Base-by-base conservation (phyloP, 2,329 filamentous ascomycete genomes). In the Chaetomiaceae sp. region DNA sequence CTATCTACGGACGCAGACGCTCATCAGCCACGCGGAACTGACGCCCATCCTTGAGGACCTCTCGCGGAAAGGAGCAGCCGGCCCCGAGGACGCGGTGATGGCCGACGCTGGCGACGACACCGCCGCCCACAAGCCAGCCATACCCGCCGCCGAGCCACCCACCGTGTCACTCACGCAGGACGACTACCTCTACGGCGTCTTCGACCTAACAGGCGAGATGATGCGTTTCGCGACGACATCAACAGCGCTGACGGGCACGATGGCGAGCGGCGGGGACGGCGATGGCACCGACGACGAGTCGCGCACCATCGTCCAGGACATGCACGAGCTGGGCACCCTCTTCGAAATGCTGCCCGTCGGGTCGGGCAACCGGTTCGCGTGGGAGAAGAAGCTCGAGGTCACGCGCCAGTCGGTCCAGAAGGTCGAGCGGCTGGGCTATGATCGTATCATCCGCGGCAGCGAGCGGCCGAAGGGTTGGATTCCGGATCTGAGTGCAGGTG, bases 151-250 rank as follows among this genome's bases (percentile, higher is more conserved):
- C 14, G 48, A 40, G n/a, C 7, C 42, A 0, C 54, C 50, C 4
- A 52, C 38, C 3, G 75, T 96, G 2, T 59, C 72, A 1, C 71
- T 96, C 17, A 88, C 86, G 1, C 75, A 82, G 20, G 81, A 91
- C 45, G 93, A 98, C 65, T 97, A 95, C 62, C 69, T 95, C 48
- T 83, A 93, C 52, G 93, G 91, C 8, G 68, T 98, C 2, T 96
- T 95, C 60, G 93, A 98, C 65, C 78, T 97, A 56, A 90, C 90
- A 1, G 93, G 93, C 32, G 93, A 98, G 70, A 75, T 97, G 72
- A 98, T 98, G 93, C 79, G 90, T 24, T 97, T 96, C 66, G 89
- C 88, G 0, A 93, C 95, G 41, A 90, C 90, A 6, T 81, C 83
- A 20, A 86, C 95, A 63, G 89, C 89, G 1, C 85, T 89, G 5